Base-by-base conservation (phyloP, 2,329 filamentous ascomycete species). In the Sordariomycetes sp. region DNA sequence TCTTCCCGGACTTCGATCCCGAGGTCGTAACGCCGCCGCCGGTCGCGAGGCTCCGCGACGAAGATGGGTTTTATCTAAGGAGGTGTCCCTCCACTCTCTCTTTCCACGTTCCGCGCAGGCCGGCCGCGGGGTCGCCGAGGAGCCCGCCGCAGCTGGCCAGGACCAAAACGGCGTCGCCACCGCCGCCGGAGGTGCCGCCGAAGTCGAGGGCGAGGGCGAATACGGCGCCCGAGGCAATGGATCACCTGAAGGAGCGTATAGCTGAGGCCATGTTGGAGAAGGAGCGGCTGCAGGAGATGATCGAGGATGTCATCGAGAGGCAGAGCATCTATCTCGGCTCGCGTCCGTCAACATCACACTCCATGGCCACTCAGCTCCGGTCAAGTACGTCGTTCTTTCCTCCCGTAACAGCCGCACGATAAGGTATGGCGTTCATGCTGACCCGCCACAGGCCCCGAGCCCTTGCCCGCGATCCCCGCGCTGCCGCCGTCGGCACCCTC, bases 221-320 rank as follows among this genome's bases (percentile, higher is more conserved):
- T 59, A 75, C 74, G 11, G 71, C 78, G 3, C 72, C 77, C 4
- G 74, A 74, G 59, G 43, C 16, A 32, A 73, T 80, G 61, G 78
- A 82, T 32, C 67, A 67, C 16, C 78, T 83, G 58, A 78, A 80
- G 55, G 77, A 80, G 62, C 74, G 79, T 50, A 79, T 84, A 52
- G 81, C 80, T 34, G 75, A 71, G 60, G 80, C 79, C 54, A 77
- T 84, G 71, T 70, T 80, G 58, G 82, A 86, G 65, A 73, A 81
- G 61, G 83, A 87, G 58, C 72, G 71, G 59, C 68, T 84, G 51
- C 76, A 86, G 67, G 77, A 76, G 59, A 76, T 83, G 62, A 84
- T 86, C 57, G 79, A 86, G 57, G 76, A 80, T 55, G 72, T 81
- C 24, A 76, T 84, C 25, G 80, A 85, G 71, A 77, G 81, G 60